These are phyloP conservation scores for sorghum (Sorghum bicolor) DNA, from an alignment of 176 grass and related monocot species.

Conservation along the genomic window DNA sequence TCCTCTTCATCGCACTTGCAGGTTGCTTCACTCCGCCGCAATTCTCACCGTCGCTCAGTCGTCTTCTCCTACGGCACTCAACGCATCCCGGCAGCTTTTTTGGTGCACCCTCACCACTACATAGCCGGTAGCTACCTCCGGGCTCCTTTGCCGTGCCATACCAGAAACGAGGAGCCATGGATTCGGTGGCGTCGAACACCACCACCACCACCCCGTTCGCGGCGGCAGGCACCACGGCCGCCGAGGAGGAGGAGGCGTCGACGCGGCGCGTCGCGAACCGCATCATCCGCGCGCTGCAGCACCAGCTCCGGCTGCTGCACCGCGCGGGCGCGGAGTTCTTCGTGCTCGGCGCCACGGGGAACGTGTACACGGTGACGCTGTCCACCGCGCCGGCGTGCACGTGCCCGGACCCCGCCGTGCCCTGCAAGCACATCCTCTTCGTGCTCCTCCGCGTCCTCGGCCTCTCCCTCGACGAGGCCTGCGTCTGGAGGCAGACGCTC, in stretches of 20 bases:
- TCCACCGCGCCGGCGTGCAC: conserved; percentile 59
- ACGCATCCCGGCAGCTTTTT: conserved; percentile 24
- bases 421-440: conserved; percentile 98
- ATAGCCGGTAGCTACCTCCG: background rate
- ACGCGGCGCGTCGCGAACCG: conserved; percentile 50
- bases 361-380: conserved; percentile 85
- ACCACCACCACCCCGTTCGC: background rate
- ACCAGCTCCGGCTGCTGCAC: conserved; percentile 66
- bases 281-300: conserved; percentile 72
- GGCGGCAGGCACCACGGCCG: background rate
- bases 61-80: conserved; percentile 48
- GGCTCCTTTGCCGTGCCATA: background rate
- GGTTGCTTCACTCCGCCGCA: conserved; percentile 37
- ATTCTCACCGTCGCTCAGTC: background rate
- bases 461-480: conserved; percentile 74
- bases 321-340: conserved; percentile 59
- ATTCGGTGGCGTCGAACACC: background rate
- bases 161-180: conserved; percentile 3
- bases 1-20: background rate
- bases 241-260: conserved; percentile 37
- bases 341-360: conserved; percentile 80
- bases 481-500: conserved; percentile 69
- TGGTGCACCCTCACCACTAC: background rate
- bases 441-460: conserved; percentile 89
- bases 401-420: conserved; percentile 68